A percentile compares a stretch with the other conserved stretches of the same genome.
Evolutionary conservation across 768 basidiomycete species (phyloP).

Genomic region (Xerocomus spinulosus): DNA sequence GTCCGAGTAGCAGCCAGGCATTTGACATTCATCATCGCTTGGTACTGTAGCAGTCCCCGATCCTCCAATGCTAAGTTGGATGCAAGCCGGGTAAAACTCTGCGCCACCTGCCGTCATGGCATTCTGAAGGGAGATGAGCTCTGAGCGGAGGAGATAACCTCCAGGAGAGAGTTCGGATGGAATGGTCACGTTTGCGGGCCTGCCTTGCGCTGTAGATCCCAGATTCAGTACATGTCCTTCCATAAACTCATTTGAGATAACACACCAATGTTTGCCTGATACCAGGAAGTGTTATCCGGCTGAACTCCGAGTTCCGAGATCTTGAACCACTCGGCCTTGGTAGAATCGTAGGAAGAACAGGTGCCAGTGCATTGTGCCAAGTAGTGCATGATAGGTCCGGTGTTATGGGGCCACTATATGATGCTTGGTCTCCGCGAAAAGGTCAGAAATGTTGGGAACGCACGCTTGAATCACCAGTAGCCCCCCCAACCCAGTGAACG

Average conservation of each 20-base stretch:
- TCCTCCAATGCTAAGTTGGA: conserved; percentile 29
- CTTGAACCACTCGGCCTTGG: conserved; percentile 70
- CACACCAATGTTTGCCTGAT: conserved; percentile 47
- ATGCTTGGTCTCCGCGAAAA: not conserved
- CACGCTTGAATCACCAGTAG: conserved; percentile 36
- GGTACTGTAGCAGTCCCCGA: conserved; percentile 18
- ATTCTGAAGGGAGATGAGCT: conserved; percentile 73
- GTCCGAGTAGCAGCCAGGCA: conserved; percentile 72
- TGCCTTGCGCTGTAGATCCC: conserved; percentile 31
- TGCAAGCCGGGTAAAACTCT: conserved; percentile 31
- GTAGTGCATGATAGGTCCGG: conserved; percentile 70
- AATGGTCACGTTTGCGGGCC: conserved; percentile 38
- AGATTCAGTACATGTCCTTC: not conserved
- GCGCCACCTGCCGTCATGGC: conserved; percentile 55
- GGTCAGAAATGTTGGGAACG: conserved; percentile 4
- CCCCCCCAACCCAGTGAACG: conserved; percentile 49
- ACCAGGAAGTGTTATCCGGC: conserved; percentile 39
- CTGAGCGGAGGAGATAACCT: conserved; percentile 71
- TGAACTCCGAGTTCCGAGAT: conserved; percentile 49
- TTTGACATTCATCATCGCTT: conserved; percentile 40
- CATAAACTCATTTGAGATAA: conserved; percentile 4
- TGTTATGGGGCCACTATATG: conserved; percentile 49
- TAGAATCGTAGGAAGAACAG: conserved; percentile 57
- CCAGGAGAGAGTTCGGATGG: conserved; percentile 56
- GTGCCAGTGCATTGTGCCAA: conserved; percentile 56